Evolutionary conservation across 2,329 filamentous ascomycete species (phyloP).

Genomic region (Colletotrichum orchidophilum): DNA sequence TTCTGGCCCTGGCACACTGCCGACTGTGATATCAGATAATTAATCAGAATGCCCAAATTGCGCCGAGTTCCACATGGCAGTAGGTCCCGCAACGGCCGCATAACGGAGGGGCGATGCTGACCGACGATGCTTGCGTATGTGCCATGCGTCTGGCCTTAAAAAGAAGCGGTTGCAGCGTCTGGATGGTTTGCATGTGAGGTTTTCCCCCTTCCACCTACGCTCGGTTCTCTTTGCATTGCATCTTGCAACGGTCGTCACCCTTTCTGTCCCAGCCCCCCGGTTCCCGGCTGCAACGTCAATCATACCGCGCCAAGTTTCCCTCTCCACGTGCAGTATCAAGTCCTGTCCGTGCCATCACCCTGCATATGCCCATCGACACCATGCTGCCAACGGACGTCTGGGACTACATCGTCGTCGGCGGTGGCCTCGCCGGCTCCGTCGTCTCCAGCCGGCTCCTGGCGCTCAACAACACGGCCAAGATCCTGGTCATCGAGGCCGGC

Average conservation of each 20-base stretch:
- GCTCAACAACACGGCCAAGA: slow-evolving; percentile 39
- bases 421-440: slow-evolving; percentile 48
- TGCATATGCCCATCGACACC: background rate
- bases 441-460: slow-evolving; percentile 44
- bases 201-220: background rate
- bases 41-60: background rate
- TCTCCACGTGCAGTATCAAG: background rate
- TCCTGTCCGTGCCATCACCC: background rate
- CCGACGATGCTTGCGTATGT: background rate
- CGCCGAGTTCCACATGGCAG: background rate
- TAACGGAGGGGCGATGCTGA: background rate
- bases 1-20: background rate
- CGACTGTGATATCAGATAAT: background rate
- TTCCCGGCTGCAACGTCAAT: background rate
- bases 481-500: slow-evolving; percentile 52
- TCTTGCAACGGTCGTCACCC: background rate
- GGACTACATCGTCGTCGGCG: slow-evolving; percentile 51
- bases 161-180: background rate
- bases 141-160: background rate
- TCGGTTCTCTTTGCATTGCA: background rate
- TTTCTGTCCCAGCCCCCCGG: background rate
- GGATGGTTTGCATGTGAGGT: background rate
- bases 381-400: slow-evolving; percentile 28
- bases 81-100: background rate
- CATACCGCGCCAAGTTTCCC: background rate